phyloP scores from a whole-genome alignment of 805 yeast species.

The Candida dajiaensis region DNA sequence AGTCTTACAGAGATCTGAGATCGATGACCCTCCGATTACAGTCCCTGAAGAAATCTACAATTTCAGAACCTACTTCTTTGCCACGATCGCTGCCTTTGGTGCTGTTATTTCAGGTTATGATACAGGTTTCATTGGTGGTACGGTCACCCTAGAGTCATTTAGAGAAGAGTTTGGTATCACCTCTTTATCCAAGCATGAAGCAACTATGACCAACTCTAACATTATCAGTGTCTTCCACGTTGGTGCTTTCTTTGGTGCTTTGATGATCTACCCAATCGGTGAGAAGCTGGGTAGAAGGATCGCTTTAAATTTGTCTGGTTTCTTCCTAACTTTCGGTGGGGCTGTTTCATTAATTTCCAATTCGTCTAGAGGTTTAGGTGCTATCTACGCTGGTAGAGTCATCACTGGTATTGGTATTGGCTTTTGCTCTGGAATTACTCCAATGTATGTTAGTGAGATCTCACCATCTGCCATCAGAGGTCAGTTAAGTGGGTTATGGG shows the following conservation, averaged over 20 bases:
- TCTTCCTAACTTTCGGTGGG: constrained; percentile 30
- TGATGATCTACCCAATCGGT: constrained; percentile 15
- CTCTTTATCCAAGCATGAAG: constrained; percentile 2
- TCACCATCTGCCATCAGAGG: constrained; percentile 42
- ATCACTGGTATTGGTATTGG: constrained; percentile 45
- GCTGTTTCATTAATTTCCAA: constrained; percentile 34
- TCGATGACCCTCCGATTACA: constrained; percentile 1
- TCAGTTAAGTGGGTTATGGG: constrained; percentile 37
- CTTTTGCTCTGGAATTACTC: constrained; percentile 42
- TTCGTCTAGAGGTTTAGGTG: constrained; percentile 31
- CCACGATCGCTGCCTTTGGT: constrained; percentile 28
- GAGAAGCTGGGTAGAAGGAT: constrained; percentile 15
- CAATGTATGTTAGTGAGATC: constrained; percentile 40
- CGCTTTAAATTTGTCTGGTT: constrained; percentile 11
- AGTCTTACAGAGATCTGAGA: constrained; percentile 3
- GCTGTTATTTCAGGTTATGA: constrained; percentile 27
- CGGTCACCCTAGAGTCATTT: constrained; percentile 10
- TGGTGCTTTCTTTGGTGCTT: constrained; percentile 21
- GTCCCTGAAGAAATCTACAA: constrained; percentile 12
- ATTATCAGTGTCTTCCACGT: constrained; percentile 19
- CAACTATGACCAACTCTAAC: constrained; percentile 8
- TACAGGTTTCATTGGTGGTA: constrained; percentile 15
- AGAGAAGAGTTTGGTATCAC: constrained; percentile 10
- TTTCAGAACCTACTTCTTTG: constrained; percentile 18
- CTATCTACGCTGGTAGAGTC: constrained; percentile 48